Evolutionary conservation across 2,329 filamentous ascomycete genomes (phyloP), one percentile per base, ranked within the genome.

Genomic region (Biscogniauxia mediterranea): DNA sequence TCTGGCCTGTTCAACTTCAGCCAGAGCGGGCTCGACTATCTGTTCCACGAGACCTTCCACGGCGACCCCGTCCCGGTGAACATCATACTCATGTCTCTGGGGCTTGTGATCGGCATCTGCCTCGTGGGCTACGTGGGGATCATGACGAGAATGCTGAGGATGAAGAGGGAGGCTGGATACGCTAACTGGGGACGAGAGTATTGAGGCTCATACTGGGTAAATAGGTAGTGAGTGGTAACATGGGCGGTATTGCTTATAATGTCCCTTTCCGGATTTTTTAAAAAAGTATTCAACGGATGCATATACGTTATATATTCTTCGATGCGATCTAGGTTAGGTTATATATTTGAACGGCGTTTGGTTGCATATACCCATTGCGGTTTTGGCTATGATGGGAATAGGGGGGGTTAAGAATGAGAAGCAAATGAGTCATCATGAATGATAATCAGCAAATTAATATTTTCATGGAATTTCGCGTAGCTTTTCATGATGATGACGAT

Each of bases 1-100:
- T 89, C 92, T 0, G 93, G 93, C 0, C 74, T 97, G 0, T 83
- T 93, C 70, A 96, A 96, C 76, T 93, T 97, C 71, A 85, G 85
- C 1, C 92, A 96, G 78, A 89, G 89, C 5, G 92, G 85, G 0
- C 81, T 97, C 38, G 93, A 97, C 74, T 85, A 88, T 23, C 74
- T 94, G 42, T 92, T 93, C 50, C 91, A 96, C 71, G 81, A 85
- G 59, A 82, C 82, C 0, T 97, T 94, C 71, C 69, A 80, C 21
- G 86, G 88, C 5, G 82, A 96, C 72, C 93, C 93, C 0, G 78
- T 91, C 0, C 92, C 92, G 0, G 88, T 96, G 13, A 95, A 97
- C 73, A 56, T 90, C 2, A 80, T 89, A 0, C 75, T 97, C 20
- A 76, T 94, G 54, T 71, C 76, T 0, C 60, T 85, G 0, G 91